These are phyloP conservation scores for Neofusicoccum sp. DNA, from an alignment of 2,329 filamentous ascomycete species.

Conservation along the genomic window DNA sequence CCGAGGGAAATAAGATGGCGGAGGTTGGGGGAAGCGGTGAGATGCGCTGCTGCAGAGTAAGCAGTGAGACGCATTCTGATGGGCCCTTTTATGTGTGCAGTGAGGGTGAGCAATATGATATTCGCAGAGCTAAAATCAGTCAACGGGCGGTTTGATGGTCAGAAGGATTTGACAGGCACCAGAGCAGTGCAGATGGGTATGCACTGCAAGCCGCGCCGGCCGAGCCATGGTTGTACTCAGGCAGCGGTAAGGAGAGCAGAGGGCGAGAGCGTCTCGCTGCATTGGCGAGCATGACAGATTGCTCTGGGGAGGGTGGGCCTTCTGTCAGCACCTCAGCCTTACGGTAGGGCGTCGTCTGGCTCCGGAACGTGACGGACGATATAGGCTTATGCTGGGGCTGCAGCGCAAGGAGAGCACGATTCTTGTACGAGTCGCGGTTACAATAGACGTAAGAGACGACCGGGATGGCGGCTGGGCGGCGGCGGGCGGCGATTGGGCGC, in stretches of 20 bases:
- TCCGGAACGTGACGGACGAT: not conserved
- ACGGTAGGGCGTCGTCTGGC: conserved; percentile 4
- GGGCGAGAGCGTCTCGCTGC: not conserved
- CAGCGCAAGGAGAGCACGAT: not conserved
- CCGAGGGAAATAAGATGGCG: not conserved
- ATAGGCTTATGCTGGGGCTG: not conserved
- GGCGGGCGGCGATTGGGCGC: not conserved
- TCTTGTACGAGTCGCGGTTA: not conserved
- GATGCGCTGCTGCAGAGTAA: not conserved
- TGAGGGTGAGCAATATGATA: conserved; percentile 2
- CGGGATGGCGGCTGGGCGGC: not conserved
- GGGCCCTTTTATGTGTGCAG: not conserved
- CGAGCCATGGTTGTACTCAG: conserved; percentile 7
- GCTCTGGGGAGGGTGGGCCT: not conserved
- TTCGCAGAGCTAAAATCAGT: not conserved
- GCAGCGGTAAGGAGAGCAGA: not conserved
- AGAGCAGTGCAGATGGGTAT: conserved; percentile 8
- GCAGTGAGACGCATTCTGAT: not conserved
- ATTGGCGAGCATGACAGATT: conserved; percentile 14
- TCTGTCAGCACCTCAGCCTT: conserved; percentile 16
- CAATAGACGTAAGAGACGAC: not conserved
- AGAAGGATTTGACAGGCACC: conserved; percentile 14
- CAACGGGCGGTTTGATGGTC: conserved; percentile 2
- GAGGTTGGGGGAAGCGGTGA: not conserved
- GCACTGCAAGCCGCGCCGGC: conserved; percentile 6